Percentiles rank a stretch among this genome's conserved stretches.
Evolutionary conservation across 768 basidiomycete genomes (phyloP).

Genomic region (Pleurotus eryngii): DNA sequence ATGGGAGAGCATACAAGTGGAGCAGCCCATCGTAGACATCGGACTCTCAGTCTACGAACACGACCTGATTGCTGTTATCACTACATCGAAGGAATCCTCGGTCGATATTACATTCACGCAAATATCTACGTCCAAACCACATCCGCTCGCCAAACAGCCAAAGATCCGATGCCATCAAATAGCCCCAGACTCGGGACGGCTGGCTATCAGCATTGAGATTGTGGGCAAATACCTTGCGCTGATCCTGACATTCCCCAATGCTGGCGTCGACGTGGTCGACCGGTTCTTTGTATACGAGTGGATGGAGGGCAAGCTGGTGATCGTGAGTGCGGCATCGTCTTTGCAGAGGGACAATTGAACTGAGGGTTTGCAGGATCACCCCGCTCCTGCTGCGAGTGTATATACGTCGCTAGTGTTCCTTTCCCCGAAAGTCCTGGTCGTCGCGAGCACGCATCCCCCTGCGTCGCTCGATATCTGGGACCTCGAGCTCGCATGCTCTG

Average conservation of each 20-base stretch:
- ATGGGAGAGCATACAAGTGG: constrained; percentile 28
- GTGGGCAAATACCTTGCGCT: constrained; percentile 43
- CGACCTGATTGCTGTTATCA: constrained; percentile 39
- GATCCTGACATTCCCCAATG: constrained; percentile 24
- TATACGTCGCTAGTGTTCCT: constrained; percentile 32
- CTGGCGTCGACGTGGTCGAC: constrained; percentile 15
- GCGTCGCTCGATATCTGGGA: constrained; percentile 33
- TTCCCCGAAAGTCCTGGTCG: constrained; percentile 26
- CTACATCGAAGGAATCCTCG: constrained; percentile 27
- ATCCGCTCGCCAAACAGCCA: constrained; percentile 11
- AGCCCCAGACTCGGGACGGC: constrained; percentile 9
- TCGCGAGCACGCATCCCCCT: constrained; percentile 26
- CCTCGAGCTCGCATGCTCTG: constrained; percentile 11
- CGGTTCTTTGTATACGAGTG: constrained; percentile 41
- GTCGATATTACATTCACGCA: constrained; percentile 15
- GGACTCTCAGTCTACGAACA: constrained; percentile 41
- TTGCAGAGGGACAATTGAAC: too few relatives aligned
- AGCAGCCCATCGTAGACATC: constrained; percentile 36
- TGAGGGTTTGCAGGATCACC: constrained; percentile 10
- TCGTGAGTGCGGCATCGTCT: constrained; percentile 22
- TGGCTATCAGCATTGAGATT: constrained; percentile 40
- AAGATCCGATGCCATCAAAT: constrained; percentile 3
- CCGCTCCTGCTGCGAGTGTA: constrained; percentile 19
- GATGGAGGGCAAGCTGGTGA: constrained; percentile 32
- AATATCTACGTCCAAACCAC: constrained; percentile 17